Evolutionary conservation across 345 rosid genomes (phyloP), one percentile per base, ranked within the genome.

Genomic region (Melastoma malabathricum): DNA sequence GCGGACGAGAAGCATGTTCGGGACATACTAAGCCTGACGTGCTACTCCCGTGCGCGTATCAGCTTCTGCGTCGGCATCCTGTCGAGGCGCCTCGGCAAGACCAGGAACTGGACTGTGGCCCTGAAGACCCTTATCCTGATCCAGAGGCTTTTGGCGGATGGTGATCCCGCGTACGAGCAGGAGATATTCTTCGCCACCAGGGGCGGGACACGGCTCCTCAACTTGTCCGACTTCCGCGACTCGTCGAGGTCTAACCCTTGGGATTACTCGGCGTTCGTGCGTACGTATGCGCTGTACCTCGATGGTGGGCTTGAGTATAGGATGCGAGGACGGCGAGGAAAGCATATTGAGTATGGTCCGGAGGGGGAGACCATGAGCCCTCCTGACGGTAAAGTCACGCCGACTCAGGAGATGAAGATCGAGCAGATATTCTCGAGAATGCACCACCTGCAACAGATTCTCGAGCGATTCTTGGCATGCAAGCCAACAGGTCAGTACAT

Each of bases 171-270:
- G 0, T 84, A 74, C 25, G 87, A 81, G 60, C 90, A 87, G 48
- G 90, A 87, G 82, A 74, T 84, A 13, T 82, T 84, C 71, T 84
- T 84, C n/a, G 75, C 90, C 0, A 84, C 94, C 0, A 69, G 88
- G 48, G 71, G 84, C 6, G 94, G 96, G 6, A 87, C 90, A 1
- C 67, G 96, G 5, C 65, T 87, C 15, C 79, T 87, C 13, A 81
- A 83, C 67, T 49, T 87, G 80, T 79, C 81, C 0, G 94, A 84
- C 66, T 87, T 87, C 14, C 72, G 81, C 0, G 96, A 84, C 44
- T 44, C 62, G 7, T 77, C 89, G 0, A 53, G 13, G 0, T 2
- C 38, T 3, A 31, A 31, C 38, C 6, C 38, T 3, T 77, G 93
- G 89, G 96, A 87, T 25, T 87, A 61, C 63, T 81, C 94, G 0